These are phyloP conservation scores for Echria macrotheca DNA, from an alignment of 495 filamentous ascomycete genomes.

Conservation along the genomic window DNA sequence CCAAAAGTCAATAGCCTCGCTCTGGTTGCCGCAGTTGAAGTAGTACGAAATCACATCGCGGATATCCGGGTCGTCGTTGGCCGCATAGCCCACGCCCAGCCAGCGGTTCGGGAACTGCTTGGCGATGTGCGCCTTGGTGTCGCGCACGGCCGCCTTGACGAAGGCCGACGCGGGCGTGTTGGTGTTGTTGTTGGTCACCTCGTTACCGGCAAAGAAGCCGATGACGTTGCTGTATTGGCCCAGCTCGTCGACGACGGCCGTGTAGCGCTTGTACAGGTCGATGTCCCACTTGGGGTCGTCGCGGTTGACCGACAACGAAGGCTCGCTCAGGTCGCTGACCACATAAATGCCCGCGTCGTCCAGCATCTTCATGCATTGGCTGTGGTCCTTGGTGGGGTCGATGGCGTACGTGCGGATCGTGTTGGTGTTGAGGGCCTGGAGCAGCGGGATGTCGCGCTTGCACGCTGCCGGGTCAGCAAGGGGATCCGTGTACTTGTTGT, in stretches of 20 bases:
- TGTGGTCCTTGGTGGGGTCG: conserved; percentile 72
- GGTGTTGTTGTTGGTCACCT: conserved; percentile 78
- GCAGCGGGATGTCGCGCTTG: conserved; percentile 75
- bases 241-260: conserved; percentile 73
- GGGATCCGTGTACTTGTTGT: conserved; percentile 54
- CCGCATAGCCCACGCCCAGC: conserved; percentile 91
- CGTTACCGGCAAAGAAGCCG: conserved; percentile 96
- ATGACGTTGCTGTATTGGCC: conserved; percentile 77
- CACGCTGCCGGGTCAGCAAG: conserved; percentile 65
- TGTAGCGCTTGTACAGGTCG: conserved; percentile 72
- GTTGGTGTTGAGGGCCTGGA: conserved; percentile 76
- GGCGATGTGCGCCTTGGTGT: conserved; percentile 86
- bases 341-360: conserved; percentile 89
- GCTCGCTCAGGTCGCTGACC: conserved; percentile 80
- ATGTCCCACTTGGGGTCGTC: conserved; percentile 70
- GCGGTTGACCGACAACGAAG: conserved; percentile 76
- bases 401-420: conserved; percentile 91
- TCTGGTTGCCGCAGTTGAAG: conserved; percentile 76
- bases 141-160: conserved; percentile 93
- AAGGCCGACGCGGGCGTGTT: conserved; percentile 85
- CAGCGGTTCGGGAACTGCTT: conserved; percentile 70
- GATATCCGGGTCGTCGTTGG: conserved; percentile 81
- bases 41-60: conserved; percentile 75
- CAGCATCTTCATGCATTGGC: conserved; percentile 77
- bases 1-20: conserved; percentile 82